A percentile compares a stretch with the other conserved stretches of the same genome.
These are phyloP conservation scores for Mycena kentingensis DNA, from an alignment of 768 basidiomycete genomes.

Conservation along the genomic window DNA sequence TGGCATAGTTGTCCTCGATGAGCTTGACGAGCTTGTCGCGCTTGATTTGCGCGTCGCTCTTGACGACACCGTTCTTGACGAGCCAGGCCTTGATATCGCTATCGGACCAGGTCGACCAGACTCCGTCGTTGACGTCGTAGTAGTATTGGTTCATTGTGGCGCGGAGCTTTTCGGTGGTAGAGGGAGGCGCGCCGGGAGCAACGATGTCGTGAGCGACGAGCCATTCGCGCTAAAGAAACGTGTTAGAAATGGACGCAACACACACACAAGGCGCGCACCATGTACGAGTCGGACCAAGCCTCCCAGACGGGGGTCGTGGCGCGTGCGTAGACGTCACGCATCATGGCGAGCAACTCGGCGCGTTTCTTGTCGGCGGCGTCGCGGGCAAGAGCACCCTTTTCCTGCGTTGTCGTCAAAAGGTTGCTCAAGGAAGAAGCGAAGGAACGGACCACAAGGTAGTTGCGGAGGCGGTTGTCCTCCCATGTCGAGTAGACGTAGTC, in stretches of 20 bases:
- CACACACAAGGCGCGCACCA: neutral
- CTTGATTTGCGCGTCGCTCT: conserved; percentile 63
- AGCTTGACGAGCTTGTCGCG: conserved; percentile 80
- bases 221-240: conserved; percentile 67
- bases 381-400: conserved; percentile 70
- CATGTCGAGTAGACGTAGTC: conserved; percentile 91
- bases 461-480: conserved; percentile 75
- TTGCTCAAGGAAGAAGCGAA: neutral
- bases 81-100: conserved; percentile 79
- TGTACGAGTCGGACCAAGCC: conserved; percentile 53
- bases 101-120: conserved; percentile 76
- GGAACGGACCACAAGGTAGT: conserved; percentile 55
- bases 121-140: conserved; percentile 55
- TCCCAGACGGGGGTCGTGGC: conserved; percentile 71
- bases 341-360: conserved; percentile 67
- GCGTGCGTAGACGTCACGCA: conserved; percentile 67
- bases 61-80: conserved; percentile 69
- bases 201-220: conserved; percentile 77
- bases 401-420: conserved; percentile 19
- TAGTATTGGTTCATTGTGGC: conserved; percentile 79
- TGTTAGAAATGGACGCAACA: neutral
- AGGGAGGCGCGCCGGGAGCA: conserved; percentile 54
- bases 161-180: conserved; percentile 55
- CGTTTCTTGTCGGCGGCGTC: conserved; percentile 53
- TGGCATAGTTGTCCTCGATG: conserved; percentile 71